Percentiles rank a stretch among this genome's conserved stretches.
Evolutionary conservation across 2,329 filamentous ascomycete species (phyloP).

Genomic region (Fusarium miscanthi): DNA sequence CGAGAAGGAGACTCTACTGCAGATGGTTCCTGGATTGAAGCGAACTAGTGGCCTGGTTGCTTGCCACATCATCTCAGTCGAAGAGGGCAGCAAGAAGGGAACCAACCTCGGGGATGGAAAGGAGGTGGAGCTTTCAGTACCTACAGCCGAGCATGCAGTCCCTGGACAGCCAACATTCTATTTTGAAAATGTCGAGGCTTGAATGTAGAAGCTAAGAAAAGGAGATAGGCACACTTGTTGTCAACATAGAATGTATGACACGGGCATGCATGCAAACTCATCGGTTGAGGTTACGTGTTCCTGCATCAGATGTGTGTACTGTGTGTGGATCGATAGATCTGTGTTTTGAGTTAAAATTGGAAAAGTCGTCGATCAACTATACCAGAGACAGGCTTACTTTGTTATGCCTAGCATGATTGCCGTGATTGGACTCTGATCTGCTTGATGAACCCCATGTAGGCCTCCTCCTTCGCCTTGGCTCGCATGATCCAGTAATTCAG

Average conservation of each 20-base stretch:
- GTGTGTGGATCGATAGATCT: constrained; percentile 20
- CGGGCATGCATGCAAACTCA: background rate
- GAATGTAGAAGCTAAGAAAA: constrained; percentile 7
- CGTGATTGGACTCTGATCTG: constrained; percentile 10
- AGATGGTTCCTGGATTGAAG: constrained; percentile 85
- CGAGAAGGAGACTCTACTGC: constrained; percentile 77
- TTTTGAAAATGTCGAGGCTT: constrained; percentile 80
- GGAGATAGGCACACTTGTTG: constrained; percentile 6
- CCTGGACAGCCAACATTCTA: constrained; percentile 85
- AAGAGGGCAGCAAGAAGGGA: constrained; percentile 76
- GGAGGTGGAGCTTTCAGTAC: constrained; percentile 68
- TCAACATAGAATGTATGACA: constrained; percentile 17
- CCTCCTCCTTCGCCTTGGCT: background rate
- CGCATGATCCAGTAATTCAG: background rate
- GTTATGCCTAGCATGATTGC: constrained; percentile 2
- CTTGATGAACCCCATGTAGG: constrained; percentile 4
- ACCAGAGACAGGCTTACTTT: constrained; percentile 18
- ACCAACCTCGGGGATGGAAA: constrained; percentile 62
- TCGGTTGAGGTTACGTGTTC: constrained; percentile 20
- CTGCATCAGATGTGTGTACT: constrained; percentile 23
- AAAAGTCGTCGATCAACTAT: constrained; percentile 20
- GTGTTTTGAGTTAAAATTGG: constrained; percentile 17
- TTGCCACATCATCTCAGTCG: constrained; percentile 78
- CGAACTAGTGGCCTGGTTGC: constrained; percentile 76
- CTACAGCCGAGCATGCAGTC: constrained; percentile 77